Percentiles rank a stretch among this genome's conserved stretches.
Conservation (phyloP, 2,329 filamentous ascomycete genomes). For the Phialophora macrospora region DNA sequence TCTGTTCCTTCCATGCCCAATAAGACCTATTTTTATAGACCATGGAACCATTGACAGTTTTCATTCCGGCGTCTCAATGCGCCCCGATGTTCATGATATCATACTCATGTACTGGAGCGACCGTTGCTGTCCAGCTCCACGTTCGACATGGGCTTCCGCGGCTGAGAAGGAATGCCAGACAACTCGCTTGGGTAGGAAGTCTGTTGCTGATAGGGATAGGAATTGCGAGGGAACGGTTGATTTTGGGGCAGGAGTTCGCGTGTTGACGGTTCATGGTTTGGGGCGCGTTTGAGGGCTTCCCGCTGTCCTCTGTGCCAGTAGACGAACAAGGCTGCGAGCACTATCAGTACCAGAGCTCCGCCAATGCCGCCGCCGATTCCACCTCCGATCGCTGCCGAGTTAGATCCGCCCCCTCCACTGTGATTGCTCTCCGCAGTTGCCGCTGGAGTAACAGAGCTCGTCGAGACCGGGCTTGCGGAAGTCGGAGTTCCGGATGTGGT, state of each 20-base stretch:
- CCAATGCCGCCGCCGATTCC: constrained; percentile 5
- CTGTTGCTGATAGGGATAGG: not conserved
- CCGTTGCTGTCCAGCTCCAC: not conserved
- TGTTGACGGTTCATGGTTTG: not conserved
- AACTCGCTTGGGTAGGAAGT: not conserved
- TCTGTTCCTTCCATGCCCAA: not conserved
- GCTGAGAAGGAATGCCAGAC: not conserved
- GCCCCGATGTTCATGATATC: not conserved
- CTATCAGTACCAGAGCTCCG: constrained; percentile 3
- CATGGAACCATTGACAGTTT: not conserved
- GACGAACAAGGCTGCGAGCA: not conserved
- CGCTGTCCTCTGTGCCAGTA: constrained; percentile 1
- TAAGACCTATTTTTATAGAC: not conserved
- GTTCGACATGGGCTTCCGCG: not conserved
- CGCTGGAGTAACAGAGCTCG: not conserved
- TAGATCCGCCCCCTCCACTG: not conserved
- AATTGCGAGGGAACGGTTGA: not conserved
- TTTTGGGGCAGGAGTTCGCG: not conserved
- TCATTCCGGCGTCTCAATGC: not conserved
- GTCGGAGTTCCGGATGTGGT: not conserved
- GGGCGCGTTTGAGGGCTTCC: not conserved
- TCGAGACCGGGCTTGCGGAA: not conserved
- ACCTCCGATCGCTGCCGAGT: not conserved
- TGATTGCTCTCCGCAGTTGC: not conserved
- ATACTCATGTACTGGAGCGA: not conserved